Evolutionary conservation across 257 asterid species (phyloP), one percentile per base, ranked within the genome.

Genomic region (Forsythia viridissima): DNA sequence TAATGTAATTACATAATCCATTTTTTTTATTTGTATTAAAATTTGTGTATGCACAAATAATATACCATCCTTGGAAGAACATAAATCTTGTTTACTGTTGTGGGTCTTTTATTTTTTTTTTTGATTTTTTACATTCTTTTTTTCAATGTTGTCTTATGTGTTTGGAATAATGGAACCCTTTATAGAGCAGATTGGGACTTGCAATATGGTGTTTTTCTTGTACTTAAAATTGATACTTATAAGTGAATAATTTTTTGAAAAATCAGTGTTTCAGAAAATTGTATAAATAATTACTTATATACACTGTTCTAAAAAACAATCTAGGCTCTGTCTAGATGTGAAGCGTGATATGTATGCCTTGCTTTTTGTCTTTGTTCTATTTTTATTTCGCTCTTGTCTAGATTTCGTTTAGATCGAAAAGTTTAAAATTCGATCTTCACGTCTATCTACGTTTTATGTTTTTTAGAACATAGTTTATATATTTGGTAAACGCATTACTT

Each of bases 161-260:
- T 63, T 63, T 63, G 70, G 70, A 63, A 63, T 63, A 63, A 63
- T 21, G 70, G 70, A 63, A 6, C 65, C 65, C 24, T 16, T 55
- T 55, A 55, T 18, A 6, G 5, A 18, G 21, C 18, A n/a, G 30
- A 6, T 16, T 59, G 11, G 68, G 34, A 59, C 68, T 59, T 61
- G 69, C 69, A 61, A 24, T 61, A 9, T 37, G 37, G 15, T 24
- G 70, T 63, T 63, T 30, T 30, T 30, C 34, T 30, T 30, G 34
- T 30, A 30, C 34, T 30, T 30, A 30, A 30, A 30, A 30, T 30
- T 30, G 34, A 30, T 30, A 18, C 3, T 55, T 55, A n/a, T 5
- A n/a, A n/a, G 18, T 63, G 38, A 10, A 24, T 63, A 9, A 63
- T 24, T 3, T 63, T 21, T 63, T 8, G 13, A 63, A 63, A 59